These are phyloP conservation scores for Nannochloris sp. DNA, from an alignment of 139 green algal species.

Conservation along the genomic window DNA sequence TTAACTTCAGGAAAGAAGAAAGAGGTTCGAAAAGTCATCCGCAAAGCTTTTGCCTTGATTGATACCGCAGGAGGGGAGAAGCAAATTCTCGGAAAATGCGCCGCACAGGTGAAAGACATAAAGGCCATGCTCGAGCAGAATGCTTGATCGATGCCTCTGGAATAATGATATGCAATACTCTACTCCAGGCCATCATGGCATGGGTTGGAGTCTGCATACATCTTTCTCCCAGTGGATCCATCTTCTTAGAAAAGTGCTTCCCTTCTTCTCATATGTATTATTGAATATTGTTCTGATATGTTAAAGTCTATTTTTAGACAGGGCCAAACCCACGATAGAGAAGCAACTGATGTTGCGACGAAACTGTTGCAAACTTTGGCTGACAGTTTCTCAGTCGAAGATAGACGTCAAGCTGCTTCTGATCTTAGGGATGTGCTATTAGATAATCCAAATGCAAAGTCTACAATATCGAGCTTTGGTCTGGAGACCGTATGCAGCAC, in stretches of 20 bases:
- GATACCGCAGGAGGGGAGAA: too few relatives aligned
- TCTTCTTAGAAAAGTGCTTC: too few relatives aligned
- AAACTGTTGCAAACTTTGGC: constrained; percentile 61
- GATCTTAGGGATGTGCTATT: constrained; percentile 55
- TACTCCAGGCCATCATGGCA: too few relatives aligned
- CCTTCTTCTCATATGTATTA: neutral
- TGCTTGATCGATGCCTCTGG: too few relatives aligned
- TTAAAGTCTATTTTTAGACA: constrained; percentile 7
- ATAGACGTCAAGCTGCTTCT: constrained; percentile 58
- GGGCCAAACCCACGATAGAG: neutral
- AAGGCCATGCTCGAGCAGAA: too few relatives aligned
- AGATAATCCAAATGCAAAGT: constrained; percentile 45
- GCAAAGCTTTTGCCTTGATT: too few relatives aligned
- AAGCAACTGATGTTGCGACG: constrained; percentile 23
- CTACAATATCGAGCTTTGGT: constrained; percentile 64
- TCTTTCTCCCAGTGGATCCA: too few relatives aligned
- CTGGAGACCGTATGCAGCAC: constrained; percentile 56
- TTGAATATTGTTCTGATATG: neutral
- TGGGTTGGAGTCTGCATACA: too few relatives aligned
- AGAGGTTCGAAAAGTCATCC: neutral
- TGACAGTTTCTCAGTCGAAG: constrained; percentile 59
- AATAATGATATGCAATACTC: too few relatives aligned
- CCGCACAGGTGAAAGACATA: too few relatives aligned
- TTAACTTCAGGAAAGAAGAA: neutral
- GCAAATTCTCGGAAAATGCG: too few relatives aligned